phyloP scores from a whole-genome alignment of 352 stramenopile genomes.

The Elongisporangium undulatum region DNA sequence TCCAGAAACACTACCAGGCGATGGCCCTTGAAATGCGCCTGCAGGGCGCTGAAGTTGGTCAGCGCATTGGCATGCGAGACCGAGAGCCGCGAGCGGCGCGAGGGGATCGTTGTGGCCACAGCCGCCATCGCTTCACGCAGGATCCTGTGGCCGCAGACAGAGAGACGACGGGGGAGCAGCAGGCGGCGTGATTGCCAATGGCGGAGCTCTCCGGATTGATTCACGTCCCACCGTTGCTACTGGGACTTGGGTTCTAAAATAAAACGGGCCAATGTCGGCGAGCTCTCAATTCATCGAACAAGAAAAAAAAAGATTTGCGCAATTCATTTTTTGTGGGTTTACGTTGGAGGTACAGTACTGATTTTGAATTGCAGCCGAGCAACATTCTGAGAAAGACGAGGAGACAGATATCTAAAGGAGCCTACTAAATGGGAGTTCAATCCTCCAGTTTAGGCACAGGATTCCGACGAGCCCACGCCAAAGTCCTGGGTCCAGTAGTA shows the following conservation, averaged over 20 bases:
- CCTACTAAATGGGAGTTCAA: not conserved
- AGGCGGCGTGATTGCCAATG: not conserved
- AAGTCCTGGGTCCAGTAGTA: conserved; percentile 68
- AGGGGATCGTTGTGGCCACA: conserved; percentile 1
- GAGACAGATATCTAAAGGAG: not conserved
- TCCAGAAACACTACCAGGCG: conserved; percentile 85
- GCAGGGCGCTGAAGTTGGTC: conserved; percentile 58
- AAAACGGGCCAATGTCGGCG: not conserved
- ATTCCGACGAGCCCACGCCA: conserved; percentile 15
- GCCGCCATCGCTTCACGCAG: not conserved
- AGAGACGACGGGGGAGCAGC: not conserved
- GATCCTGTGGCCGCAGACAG: not conserved
- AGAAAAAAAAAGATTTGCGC: conserved; percentile 8
- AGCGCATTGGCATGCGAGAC: conserved; percentile 73
- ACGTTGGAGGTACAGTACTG: not conserved
- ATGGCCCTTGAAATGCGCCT: conserved; percentile 40
- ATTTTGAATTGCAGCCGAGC: not conserved
- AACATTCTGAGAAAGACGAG: not conserved
- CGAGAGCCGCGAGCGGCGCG: conserved; percentile 39
- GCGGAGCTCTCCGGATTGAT: not conserved
- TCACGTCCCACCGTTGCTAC: not conserved
- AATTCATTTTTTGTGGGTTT: not conserved
- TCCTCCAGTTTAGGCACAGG: conserved; percentile 6
- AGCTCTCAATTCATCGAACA: conserved; percentile 2
- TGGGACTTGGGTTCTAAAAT: not conserved